A percentile compares a stretch with the other conserved stretches of the same genome.
Evolutionary conservation across 176 grass and related monocot genomes (phyloP).

Genomic region (Aegilops speltoides): DNA sequence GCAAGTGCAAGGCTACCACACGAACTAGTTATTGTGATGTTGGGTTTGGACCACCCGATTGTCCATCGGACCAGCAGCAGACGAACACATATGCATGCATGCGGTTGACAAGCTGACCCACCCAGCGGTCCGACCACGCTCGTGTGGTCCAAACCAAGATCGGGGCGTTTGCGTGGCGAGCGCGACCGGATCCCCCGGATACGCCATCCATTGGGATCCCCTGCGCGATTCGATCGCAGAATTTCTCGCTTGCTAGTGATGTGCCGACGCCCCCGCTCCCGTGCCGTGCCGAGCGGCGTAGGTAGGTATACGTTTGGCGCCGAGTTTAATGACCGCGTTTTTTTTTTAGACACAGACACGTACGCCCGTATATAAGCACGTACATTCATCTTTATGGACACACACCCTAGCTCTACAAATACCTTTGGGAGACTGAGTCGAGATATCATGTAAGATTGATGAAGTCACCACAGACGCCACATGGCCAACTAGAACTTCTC

Average conservation of each 20-base stretch:
- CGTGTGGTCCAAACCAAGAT: neutral
- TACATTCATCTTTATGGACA: too few species aligned
- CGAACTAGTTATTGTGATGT: neutral
- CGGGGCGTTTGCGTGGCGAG: neutral
- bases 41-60: neutral
- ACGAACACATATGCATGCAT: neutral
- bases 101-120: neutral
- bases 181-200: neutral
- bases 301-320: neutral
- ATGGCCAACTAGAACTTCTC: too few species aligned
- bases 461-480: too few species aligned
- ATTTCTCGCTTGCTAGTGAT: slow-evolving; percentile 9
- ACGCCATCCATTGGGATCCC: neutral
- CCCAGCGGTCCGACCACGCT: neutral
- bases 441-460: too few species aligned
- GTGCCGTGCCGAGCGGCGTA: neutral
- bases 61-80: neutral
- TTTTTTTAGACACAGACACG: too few species aligned
- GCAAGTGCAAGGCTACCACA: neutral
- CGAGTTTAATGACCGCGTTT: neutral
- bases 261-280: neutral
- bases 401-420: too few species aligned
- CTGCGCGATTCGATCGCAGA: slow-evolving; percentile 12
- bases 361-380: too few species aligned
- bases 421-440: too few species aligned